phyloP scores from a whole-genome alignment of 306 rosid genomes.

The Glycine tomentella region DNA sequence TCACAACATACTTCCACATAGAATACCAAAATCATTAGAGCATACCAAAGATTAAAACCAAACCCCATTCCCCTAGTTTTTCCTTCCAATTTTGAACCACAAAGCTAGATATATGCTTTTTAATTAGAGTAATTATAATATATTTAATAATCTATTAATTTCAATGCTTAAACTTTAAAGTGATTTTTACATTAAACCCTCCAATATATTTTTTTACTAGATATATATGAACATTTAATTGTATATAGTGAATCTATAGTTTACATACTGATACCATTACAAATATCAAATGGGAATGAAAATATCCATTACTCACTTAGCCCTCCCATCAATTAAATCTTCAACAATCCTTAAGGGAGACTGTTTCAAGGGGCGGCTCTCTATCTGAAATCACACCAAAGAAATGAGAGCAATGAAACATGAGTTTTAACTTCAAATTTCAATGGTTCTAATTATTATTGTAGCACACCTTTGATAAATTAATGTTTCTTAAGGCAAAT shows the following conservation, averaged over 20 bases:
- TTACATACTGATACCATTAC: conserved; percentile 7
- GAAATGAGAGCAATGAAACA: background rate
- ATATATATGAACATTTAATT: conserved; percentile 19
- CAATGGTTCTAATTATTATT: conserved; percentile 17
- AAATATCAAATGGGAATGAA: conserved; percentile 14
- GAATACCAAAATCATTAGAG: conserved; percentile 13
- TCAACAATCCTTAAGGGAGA: conserved; percentile 59
- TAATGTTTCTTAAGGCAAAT: conserved; percentile 69
- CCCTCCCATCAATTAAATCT: conserved; percentile 65
- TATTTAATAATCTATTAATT: background rate
- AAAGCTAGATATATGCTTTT: background rate
- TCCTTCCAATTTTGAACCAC: background rate
- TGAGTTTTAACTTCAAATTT: background rate
- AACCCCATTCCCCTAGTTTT: background rate
- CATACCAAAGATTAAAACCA: background rate
- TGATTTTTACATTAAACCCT: background rate
- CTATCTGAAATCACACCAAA: conserved; percentile 65
- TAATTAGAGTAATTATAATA: no score
- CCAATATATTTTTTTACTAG: no score
- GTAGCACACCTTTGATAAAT: conserved; percentile 63
- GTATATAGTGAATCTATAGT: background rate
- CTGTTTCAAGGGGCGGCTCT: conserved; percentile 73
- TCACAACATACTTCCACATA: background rate
- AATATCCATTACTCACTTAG: conserved; percentile 58
- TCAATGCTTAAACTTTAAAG: background rate